Evolutionary conservation across 306 rosid genomes (phyloP).

Genomic region (Argentina anserina): DNA sequence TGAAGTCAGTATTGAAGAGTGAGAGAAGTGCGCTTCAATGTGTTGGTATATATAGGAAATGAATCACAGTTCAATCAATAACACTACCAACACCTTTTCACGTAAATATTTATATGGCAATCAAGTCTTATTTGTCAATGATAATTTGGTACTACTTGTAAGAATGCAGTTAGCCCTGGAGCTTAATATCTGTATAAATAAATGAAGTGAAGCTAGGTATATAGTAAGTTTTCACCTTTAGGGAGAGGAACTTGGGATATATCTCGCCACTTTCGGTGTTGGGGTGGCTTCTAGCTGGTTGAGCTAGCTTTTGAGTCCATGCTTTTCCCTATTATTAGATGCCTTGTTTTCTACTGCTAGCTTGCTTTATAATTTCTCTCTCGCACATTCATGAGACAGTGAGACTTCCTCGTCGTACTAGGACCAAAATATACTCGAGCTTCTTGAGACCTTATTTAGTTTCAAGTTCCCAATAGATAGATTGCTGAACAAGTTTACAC

Average conservation of each 20-base stretch:
- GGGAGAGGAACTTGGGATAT: background rate
- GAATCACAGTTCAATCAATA: background rate
- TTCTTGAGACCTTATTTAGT: background rate
- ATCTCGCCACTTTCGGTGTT: conserved; percentile 7
- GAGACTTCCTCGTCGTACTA: background rate
- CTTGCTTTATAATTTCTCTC: background rate
- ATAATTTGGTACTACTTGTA: no score
- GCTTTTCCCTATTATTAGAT: conserved; percentile 5
- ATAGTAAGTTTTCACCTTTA: background rate
- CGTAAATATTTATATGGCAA: background rate
- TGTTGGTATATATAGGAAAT: background rate
- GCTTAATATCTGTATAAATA: background rate
- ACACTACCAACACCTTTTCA: background rate
- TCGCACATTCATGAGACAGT: background rate
- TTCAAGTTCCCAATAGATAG: background rate
- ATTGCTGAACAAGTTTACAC: background rate
- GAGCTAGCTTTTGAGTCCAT: conserved; percentile 3
- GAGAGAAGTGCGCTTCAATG: conserved; percentile 19
- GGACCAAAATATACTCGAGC: background rate
- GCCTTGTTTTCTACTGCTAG: background rate
- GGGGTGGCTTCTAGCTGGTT: background rate
- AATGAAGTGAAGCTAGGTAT: background rate
- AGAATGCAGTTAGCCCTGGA: background rate
- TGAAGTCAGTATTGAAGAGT: background rate
- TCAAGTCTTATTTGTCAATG: no score